Evolutionary conservation across 2,329 filamentous ascomycete species (phyloP).

Genomic region (Cladosporium oxysporum): DNA sequence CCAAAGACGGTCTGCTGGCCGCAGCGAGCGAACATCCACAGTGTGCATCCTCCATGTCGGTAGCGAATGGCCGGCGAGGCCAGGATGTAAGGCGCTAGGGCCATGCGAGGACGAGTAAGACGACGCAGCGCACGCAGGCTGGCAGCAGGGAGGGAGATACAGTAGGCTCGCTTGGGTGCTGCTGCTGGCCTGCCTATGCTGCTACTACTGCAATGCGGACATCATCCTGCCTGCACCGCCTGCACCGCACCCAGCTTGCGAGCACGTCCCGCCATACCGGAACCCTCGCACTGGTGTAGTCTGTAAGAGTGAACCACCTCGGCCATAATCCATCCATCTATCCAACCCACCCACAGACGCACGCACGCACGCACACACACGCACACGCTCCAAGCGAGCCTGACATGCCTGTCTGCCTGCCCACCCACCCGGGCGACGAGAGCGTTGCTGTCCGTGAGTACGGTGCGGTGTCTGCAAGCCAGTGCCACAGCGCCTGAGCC

Average conservation of each 20-base stretch:
- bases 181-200: neutral
- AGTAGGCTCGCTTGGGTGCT: conserved; percentile 1
- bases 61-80: conserved; percentile 10
- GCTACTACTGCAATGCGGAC: neutral
- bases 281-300: neutral
- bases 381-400: neutral
- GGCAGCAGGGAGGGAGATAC: neutral
- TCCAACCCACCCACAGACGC: neutral
- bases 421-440: neutral
- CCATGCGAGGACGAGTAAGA: conserved; percentile 6
- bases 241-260: neutral
- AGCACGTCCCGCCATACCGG: neutral
- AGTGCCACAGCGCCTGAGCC: neutral
- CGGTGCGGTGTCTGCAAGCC: neutral
- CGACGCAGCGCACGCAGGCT: neutral
- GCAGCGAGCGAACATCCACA: conserved; percentile 4
- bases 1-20: conserved; percentile 19
- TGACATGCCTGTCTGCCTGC: neutral
- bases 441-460: neutral
- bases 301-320: neutral
- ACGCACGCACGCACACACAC: neutral
- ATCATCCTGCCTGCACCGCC: neutral
- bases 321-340: neutral
- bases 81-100: conserved; percentile 7
- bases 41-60: conserved; percentile 1